Evolutionary conservation across 169 alveolate species (phyloP), one percentile per base, ranked within the genome.

Genomic region (Plasmodium knowlesi): DNA sequence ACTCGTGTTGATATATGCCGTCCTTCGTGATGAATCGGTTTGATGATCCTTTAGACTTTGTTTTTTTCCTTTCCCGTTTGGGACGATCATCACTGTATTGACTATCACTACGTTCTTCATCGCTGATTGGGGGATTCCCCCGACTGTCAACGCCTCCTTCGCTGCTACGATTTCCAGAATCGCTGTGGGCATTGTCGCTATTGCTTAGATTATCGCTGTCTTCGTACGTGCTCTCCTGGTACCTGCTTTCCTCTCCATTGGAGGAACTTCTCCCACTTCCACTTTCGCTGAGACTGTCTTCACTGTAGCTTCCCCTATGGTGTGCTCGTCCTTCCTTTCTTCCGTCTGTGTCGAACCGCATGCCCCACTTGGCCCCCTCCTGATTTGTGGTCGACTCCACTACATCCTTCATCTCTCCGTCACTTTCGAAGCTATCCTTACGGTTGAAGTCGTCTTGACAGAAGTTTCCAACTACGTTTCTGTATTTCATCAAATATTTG

Each of bases 401-500:
- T 28, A 57, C 43, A 83, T 83, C 61, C 14, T 83, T 57, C 8
- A 28, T 19, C n/a, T 83, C 82, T n/a, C 70, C 83, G 53, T 86
- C 93, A 53, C 81, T 39, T 14, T 86, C 86, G 25, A 37, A 41
- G 43, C 86, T 74, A 9, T 74, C 93, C 25, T 34, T 73, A n/a
- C 41, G 53, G 41, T 74, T 72, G 61, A 85, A 74, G 54, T 85
- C 86, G 25, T 74, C 80, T 46, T 85, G 82, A 19, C 84, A 46
- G 50, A 86, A 78, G 19, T 86, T 86, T 53, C 93, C 67, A 54
- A 86, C 81, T 3, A 53, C 85, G 34, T 37, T 74, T 76, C 76
- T 86, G 54, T 86, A 86, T 54, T 86, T 86, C 19, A 53, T 86
- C 83, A 86, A 76, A 76, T 86, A 86, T 86, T 86, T 86, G 0